Evolutionary conservation across 2,329 filamentous ascomycete genomes (phyloP).

Genomic region (Talaromyces verruculosus): DNA sequence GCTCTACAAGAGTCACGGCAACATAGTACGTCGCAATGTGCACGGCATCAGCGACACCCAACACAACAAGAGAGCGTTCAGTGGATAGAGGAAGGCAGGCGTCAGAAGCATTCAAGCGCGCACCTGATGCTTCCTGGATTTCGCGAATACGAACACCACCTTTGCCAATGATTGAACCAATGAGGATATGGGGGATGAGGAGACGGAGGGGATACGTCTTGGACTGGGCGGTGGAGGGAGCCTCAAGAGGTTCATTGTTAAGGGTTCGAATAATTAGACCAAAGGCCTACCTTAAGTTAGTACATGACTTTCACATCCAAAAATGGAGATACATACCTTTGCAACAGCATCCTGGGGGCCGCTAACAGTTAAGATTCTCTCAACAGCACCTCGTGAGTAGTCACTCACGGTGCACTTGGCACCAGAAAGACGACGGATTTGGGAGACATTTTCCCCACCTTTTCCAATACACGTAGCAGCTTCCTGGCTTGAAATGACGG

Average conservation of each 20-base stretch:
- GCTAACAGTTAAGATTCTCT: constrained; percentile 96
- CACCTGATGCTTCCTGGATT: constrained; percentile 96
- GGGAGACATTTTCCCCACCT: constrained; percentile 96
- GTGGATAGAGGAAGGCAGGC: constrained; percentile 91
- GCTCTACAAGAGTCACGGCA: constrained; percentile 94
- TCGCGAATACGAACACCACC: constrained; percentile 93
- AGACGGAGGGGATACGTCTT: constrained; percentile 97
- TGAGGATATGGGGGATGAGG: constrained; percentile 92
- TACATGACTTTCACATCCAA: neutral
- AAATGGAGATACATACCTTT: constrained; percentile 64
- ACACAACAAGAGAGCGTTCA: constrained; percentile 94
- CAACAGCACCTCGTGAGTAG: constrained; percentile 93
- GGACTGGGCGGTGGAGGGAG: constrained; percentile 85
- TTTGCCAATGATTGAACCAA: constrained; percentile 98
- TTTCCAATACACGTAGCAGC: constrained; percentile 98
- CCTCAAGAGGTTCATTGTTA: constrained; percentile 90
- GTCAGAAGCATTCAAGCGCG: constrained; percentile 93
- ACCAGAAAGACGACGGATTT: constrained; percentile 90
- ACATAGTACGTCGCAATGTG: constrained; percentile 99
- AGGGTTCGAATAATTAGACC: constrained; percentile 96
- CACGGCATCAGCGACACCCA: constrained; percentile 95
- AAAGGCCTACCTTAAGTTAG: constrained; percentile 66
- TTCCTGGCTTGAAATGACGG: constrained; percentile 95
- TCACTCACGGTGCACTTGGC: constrained; percentile 99
- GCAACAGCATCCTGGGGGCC: constrained; percentile 94